Evolutionary conservation across 768 basidiomycete species (phyloP).

Genomic region (Candolleomyces efflorescens): DNA sequence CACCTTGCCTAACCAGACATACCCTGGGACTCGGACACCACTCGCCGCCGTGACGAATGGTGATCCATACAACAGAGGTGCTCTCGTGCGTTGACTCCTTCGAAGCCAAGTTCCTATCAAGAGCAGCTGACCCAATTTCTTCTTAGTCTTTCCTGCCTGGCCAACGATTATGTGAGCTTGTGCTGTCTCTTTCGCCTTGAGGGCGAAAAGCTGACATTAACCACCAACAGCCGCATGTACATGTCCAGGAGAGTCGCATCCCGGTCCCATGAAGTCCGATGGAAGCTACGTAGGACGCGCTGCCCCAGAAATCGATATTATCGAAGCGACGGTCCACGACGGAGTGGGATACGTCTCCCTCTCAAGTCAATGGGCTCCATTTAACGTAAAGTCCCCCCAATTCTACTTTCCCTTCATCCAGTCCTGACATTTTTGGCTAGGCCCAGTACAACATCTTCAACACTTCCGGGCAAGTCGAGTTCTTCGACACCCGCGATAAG

Average conservation of each 20-base stretch:
- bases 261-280: conserved; percentile 35
- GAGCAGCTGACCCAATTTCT: too few species aligned
- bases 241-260: conserved; percentile 38
- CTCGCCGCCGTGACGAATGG: conserved; percentile 39
- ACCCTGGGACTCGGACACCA: conserved; percentile 53
- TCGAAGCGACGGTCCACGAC: conserved; percentile 45
- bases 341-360: conserved; percentile 39
- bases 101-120: too few species aligned
- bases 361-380: conserved; percentile 49
- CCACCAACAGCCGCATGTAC: conserved; percentile 28
- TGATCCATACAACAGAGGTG: conserved; percentile 37
- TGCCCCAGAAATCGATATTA: conserved; percentile 68
- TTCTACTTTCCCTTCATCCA: conserved; percentile 19
- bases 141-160: conserved; percentile 67
- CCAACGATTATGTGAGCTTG: conserved; percentile 31
- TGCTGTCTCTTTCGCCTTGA: neutral
- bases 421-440: conserved; percentile 9
- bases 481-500: conserved; percentile 37
- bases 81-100: conserved; percentile 20
- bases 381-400: conserved; percentile 46
- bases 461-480: conserved; percentile 35
- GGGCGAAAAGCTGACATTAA: neutral
- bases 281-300: conserved; percentile 56
- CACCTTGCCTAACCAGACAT: conserved; percentile 73
- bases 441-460: conserved; percentile 51